phyloP scores from a whole-genome alignment of 345 rosid species.

The Trapa bicornis region DNA sequence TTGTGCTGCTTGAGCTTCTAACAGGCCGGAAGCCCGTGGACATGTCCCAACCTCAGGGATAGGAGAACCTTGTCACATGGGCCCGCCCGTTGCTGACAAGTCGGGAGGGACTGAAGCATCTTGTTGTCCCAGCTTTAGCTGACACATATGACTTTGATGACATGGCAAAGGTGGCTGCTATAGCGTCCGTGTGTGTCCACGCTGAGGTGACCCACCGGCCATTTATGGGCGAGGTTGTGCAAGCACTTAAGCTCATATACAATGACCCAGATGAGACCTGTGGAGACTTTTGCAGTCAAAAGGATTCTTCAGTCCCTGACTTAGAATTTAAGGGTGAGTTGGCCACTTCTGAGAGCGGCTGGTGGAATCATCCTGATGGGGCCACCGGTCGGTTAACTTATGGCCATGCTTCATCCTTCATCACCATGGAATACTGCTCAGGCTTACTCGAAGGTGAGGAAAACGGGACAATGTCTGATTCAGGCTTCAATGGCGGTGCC shows the following conservation, averaged over 20 bases:
- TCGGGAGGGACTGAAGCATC: slow-evolving; percentile 77
- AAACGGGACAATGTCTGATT: slow-evolving; percentile 59
- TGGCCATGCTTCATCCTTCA: slow-evolving; percentile 72
- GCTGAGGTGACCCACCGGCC: slow-evolving; percentile 89
- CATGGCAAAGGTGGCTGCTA: slow-evolving; percentile 96
- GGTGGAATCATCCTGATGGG: slow-evolving; percentile 70
- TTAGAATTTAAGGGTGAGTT: slow-evolving; percentile 75
- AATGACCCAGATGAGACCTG: slow-evolving; percentile 74
- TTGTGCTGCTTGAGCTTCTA: slow-evolving; percentile 95
- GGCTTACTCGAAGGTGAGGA: slow-evolving; percentile 62
- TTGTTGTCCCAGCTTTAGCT: slow-evolving; percentile 72
- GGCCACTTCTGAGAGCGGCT: slow-evolving; percentile 67
- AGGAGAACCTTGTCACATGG: slow-evolving; percentile 97
- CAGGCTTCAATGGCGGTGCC: slow-evolving; percentile 38
- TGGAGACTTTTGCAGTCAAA: slow-evolving; percentile 72
- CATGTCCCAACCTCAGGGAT: slow-evolving; percentile 95
- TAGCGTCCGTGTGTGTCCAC: slow-evolving; percentile 97
- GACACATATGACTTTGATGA: slow-evolving; percentile 74
- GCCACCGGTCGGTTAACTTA: slow-evolving; percentile 56
- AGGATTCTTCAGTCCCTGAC: slow-evolving; percentile 68
- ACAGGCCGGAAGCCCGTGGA: slow-evolving; percentile 96
- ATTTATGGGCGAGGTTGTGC: slow-evolving; percentile 99
- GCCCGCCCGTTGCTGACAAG: slow-evolving; percentile 77
- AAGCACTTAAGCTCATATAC: slow-evolving; percentile 91
- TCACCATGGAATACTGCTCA: slow-evolving; percentile 93